Conservation (phyloP, 148 eudicot genomes). For the Diospyros kaki region DNA sequence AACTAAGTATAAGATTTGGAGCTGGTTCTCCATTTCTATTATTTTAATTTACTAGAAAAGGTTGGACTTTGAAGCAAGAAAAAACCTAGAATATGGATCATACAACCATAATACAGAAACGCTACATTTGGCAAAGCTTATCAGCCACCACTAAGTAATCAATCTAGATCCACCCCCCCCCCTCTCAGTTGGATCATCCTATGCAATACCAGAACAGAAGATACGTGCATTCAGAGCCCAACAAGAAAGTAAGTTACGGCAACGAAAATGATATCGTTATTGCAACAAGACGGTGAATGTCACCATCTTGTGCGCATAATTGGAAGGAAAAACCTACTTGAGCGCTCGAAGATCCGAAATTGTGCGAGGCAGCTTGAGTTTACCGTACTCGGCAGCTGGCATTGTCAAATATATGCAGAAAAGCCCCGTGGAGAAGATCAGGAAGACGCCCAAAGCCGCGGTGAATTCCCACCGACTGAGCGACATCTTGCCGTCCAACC, state of each 20-base stretch:
- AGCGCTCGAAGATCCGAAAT: slow-evolving; percentile 80
- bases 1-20: neutral
- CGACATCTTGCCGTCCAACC: slow-evolving; percentile 48
- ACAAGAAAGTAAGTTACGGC: neutral
- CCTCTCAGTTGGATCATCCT: neutral
- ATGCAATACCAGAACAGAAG: neutral
- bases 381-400: slow-evolving; percentile 79
- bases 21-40: neutral
- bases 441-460: slow-evolving; percentile 52
- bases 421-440: slow-evolving; percentile 50
- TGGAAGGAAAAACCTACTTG: slow-evolving; percentile 46
- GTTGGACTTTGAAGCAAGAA: neutral
- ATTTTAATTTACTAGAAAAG: too few species aligned
- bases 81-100: neutral
- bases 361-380: slow-evolving; percentile 71
- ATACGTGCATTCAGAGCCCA: neutral
- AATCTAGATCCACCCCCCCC: neutral
- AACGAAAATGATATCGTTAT: neutral
- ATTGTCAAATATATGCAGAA: slow-evolving; percentile 60
- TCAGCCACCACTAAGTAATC: neutral
- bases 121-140: neutral
- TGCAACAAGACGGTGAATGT: neutral
- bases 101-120: neutral
- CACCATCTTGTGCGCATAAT: neutral
- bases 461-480: slow-evolving; percentile 57